Evolutionary conservation across 1,284 basidiomycete species (phyloP).

Genomic region (Sphaerobolus stellatus): DNA sequence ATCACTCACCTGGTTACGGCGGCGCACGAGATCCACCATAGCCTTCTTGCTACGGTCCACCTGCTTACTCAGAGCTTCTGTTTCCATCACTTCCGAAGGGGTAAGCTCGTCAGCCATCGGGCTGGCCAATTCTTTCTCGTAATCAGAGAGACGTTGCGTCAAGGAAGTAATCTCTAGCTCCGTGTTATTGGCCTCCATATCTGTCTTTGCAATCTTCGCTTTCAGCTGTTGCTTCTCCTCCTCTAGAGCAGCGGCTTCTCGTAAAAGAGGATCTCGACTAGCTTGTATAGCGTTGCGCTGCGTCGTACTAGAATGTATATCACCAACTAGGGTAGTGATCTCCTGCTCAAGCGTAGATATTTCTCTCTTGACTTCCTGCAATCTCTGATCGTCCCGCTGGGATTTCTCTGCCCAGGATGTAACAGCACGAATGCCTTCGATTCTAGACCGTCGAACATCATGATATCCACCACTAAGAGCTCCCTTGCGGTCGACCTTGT

Average conservation of each 20-base stretch:
- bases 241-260: slow-evolving; percentile 61
- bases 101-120: slow-evolving; percentile 77
- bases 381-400: slow-evolving; percentile 63
- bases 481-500: slow-evolving; percentile 96
- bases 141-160: slow-evolving; percentile 60
- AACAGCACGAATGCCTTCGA: slow-evolving; percentile 83
- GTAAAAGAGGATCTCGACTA: slow-evolving; percentile 63
- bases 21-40: slow-evolving; percentile 67
- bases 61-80: slow-evolving; percentile 73
- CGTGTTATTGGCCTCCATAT: slow-evolving; percentile 69
- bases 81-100: slow-evolving; percentile 65
- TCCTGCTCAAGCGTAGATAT: slow-evolving; percentile 82
- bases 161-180: slow-evolving; percentile 67
- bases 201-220: slow-evolving; percentile 63
- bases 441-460: slow-evolving; percentile 85
- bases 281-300: slow-evolving; percentile 73
- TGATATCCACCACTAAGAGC: slow-evolving; percentile 95
- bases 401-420: slow-evolving; percentile 76
- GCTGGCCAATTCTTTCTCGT: slow-evolving; percentile 71
- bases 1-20: slow-evolving; percentile 68
- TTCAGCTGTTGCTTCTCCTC: slow-evolving; percentile 73
- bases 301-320: slow-evolving; percentile 69
- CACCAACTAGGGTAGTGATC: slow-evolving; percentile 75
- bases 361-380: slow-evolving; percentile 71
- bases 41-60: slow-evolving; percentile 74